Evolutionary conservation across 352 stramenopile species (phyloP).

Genomic region (Bremia lactucae): DNA sequence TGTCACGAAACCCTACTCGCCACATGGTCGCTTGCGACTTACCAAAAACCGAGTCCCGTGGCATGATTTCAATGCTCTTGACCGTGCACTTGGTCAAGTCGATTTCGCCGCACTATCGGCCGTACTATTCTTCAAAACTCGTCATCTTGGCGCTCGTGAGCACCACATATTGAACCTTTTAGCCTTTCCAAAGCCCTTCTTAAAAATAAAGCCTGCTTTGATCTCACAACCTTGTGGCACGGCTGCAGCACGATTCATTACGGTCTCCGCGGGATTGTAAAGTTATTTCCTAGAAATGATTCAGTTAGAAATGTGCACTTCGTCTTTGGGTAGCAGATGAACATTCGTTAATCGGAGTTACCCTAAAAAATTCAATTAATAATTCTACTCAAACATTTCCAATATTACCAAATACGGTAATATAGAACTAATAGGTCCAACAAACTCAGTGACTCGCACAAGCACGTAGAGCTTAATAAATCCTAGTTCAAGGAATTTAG

Average conservation of each 20-base stretch:
- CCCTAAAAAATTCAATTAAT: too few relatives aligned
- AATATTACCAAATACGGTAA: too few relatives aligned
- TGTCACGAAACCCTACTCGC: constrained; percentile 62
- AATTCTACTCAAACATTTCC: too few relatives aligned
- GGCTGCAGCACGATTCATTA: constrained; percentile 33
- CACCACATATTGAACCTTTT: constrained; percentile 68
- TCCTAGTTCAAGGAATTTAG: too few relatives aligned
- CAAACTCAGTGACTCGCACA: too few relatives aligned
- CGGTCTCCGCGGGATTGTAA: constrained; percentile 41
- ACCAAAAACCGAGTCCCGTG: constrained; percentile 67
- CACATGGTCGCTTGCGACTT: constrained; percentile 66
- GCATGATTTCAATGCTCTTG: constrained; percentile 79
- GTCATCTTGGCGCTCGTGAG: constrained; percentile 56
- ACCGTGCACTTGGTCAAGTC: constrained; percentile 50
- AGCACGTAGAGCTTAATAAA: too few relatives aligned
- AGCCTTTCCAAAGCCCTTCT: constrained; percentile 60
- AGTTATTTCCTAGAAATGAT: constrained; percentile 58
- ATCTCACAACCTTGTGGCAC: constrained; percentile 34
- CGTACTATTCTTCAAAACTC: constrained; percentile 63
- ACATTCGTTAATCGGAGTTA: too few relatives aligned
- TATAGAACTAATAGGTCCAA: too few relatives aligned
- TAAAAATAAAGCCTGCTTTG: constrained; percentile 65
- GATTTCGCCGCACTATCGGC: constrained; percentile 55
- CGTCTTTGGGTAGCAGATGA: too few relatives aligned
- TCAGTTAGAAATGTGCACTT: too few relatives aligned